A percentile compares a stretch with the other conserved stretches of the same genome.
These are phyloP conservation scores for Gossypium turneri DNA, from an alignment of 345 rosid species.

Conservation along the genomic window DNA sequence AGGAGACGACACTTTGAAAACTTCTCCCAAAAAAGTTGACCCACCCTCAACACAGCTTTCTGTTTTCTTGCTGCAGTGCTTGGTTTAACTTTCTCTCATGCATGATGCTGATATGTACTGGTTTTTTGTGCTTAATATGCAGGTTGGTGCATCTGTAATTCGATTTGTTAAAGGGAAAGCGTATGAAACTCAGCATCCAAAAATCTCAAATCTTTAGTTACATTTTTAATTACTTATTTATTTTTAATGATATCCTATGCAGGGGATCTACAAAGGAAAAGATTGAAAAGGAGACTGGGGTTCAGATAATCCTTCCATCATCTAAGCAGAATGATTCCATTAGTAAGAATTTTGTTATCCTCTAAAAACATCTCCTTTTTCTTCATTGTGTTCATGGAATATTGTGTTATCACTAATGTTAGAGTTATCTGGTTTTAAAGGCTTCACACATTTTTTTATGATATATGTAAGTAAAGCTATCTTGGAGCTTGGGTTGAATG, in stretches of 20 bases:
- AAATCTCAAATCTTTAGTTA: slow-evolving; percentile 16
- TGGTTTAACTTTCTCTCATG: background rate
- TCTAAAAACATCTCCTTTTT: background rate
- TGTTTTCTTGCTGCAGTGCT: no score
- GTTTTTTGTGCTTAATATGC: slow-evolving; percentile 22
- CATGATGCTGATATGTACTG: background rate
- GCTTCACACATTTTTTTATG: background rate
- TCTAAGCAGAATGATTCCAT: slow-evolving; percentile 64
- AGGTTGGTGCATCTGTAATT: slow-evolving; percentile 83
- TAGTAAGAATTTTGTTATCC: slow-evolving; percentile 40
- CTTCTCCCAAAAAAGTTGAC: no score
- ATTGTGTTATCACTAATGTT: background rate
- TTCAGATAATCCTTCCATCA: slow-evolving; percentile 59
- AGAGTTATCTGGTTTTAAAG: background rate
- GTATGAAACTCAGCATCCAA: slow-evolving; percentile 40
- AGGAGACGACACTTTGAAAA: no score
- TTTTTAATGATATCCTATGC: slow-evolving; percentile 24
- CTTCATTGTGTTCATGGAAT: no score
- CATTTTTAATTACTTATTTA: background rate
- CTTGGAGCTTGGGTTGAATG: background rate
- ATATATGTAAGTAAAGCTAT: no score
- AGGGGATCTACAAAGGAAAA: slow-evolving; percentile 64
- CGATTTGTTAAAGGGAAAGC: slow-evolving; percentile 69
- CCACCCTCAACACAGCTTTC: no score
- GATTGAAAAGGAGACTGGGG: slow-evolving; percentile 76